Conservation (phyloP, 352 stramenopile genomes). For the Globisporangium sylvaticum region DNA sequence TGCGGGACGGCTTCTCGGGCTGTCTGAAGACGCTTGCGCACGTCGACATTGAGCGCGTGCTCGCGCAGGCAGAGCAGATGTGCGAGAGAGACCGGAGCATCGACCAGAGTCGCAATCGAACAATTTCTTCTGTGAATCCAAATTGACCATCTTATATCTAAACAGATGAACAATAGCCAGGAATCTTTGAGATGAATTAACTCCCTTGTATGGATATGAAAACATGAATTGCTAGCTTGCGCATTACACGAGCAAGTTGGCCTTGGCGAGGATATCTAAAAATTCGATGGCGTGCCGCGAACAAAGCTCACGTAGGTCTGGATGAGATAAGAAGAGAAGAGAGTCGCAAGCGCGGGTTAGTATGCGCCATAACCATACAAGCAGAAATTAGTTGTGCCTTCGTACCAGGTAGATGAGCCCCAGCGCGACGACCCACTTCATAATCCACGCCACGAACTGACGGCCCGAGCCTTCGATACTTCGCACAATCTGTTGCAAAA, state of each 20-base stretch:
- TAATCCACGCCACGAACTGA: conserved; percentile 42
- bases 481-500: conserved; percentile 39
- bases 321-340: neutral
- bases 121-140: neutral
- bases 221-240: neutral
- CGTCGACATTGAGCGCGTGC: conserved; percentile 31
- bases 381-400: neutral
- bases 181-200: neutral
- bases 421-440: conserved; percentile 61
- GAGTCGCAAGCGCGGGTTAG: neutral
- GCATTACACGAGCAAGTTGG: neutral
- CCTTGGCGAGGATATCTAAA: neutral
- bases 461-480: conserved; percentile 52
- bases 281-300: conserved; percentile 6
- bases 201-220: neutral
- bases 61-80: conserved; percentile 43
- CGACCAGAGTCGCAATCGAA: conserved; percentile 19
- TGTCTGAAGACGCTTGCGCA: conserved; percentile 30
- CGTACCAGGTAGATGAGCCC: conserved; percentile 45
- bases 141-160: neutral
- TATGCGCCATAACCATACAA: neutral
- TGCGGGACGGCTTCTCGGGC: conserved; percentile 36
- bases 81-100: conserved; percentile 37
- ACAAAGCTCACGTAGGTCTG: conserved; percentile 19
- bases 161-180: neutral